A percentile compares a stretch with the other conserved stretches of the same genome.
Evolutionary conservation across 805 yeast species (phyloP).

Genomic region (Nakazawaea wyomingensis): DNA sequence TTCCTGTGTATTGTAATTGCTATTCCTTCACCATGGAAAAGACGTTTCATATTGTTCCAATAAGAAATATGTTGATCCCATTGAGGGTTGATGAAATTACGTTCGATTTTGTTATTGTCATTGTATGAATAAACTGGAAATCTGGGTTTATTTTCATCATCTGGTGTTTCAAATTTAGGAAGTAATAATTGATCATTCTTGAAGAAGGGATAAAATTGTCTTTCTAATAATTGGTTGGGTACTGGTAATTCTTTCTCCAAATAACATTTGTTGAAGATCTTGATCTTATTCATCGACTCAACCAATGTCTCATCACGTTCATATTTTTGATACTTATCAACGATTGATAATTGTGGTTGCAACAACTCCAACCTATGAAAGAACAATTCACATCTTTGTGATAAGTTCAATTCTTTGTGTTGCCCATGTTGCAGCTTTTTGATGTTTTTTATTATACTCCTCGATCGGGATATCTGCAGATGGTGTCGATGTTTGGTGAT

Average conservation of each 20-base stretch:
- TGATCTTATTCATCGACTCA: not conserved
- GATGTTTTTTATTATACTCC: too few relatives aligned
- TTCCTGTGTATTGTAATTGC: not conserved
- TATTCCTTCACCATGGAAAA: not conserved
- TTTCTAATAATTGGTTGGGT: not conserved
- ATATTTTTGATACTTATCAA: not conserved
- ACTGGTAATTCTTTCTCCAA: constrained; percentile 1
- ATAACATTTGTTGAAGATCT: constrained; percentile 1
- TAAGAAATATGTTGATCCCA: not conserved
- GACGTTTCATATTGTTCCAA: not conserved
- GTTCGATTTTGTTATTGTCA: not conserved
- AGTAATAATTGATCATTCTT: not conserved
- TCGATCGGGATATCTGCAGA: not conserved
- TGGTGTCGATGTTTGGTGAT: not conserved
- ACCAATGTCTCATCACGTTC: not conserved
- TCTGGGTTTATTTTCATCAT: not conserved
- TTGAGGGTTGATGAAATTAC: not conserved
- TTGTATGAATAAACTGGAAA: not conserved
- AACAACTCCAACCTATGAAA: not conserved
- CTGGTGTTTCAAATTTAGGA: not conserved
- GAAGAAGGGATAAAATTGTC: constrained; percentile 1
- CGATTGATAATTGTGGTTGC: not conserved
- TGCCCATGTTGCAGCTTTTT: not conserved
- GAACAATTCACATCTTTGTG: not conserved
- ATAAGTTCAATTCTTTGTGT: not conserved